Conservation (phyloP, 2,329 filamentous ascomycete species). For the Eutypa lata region DNA sequence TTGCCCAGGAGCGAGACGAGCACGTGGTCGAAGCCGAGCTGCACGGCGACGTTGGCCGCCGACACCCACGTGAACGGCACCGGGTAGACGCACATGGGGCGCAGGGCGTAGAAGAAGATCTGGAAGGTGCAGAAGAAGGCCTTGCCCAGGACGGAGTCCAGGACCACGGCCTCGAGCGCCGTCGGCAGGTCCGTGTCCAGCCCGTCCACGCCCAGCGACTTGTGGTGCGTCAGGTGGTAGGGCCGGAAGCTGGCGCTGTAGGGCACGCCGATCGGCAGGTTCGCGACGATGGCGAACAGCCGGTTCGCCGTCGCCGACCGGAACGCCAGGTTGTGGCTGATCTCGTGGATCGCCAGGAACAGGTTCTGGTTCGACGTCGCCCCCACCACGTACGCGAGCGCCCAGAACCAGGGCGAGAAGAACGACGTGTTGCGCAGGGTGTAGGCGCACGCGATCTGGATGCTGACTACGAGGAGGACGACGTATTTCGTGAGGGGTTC, state of each 20-base stretch:
- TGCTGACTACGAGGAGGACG: slow-evolving; percentile 75
- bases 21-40: slow-evolving; percentile 73
- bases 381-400: slow-evolving; percentile 84
- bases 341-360: slow-evolving; percentile 97
- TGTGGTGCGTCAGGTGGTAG: slow-evolving; percentile 98
- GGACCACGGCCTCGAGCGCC: slow-evolving; percentile 82
- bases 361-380: slow-evolving; percentile 98
- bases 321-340: slow-evolving; percentile 96
- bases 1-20: slow-evolving; percentile 60
- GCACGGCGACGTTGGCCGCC: slow-evolving; percentile 73
- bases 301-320: slow-evolving; percentile 76
- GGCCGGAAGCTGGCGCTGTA: slow-evolving; percentile 96
- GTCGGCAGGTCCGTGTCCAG: slow-evolving; percentile 96
- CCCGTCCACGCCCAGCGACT: slow-evolving; percentile 93
- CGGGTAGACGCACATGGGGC: slow-evolving; percentile 91
- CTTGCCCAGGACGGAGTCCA: slow-evolving; percentile 94
- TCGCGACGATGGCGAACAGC: slow-evolving; percentile 86
- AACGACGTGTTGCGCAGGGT: slow-evolving; percentile 74
- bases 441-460: slow-evolving; percentile 78
- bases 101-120: slow-evolving; percentile 96
- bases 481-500: slow-evolving; percentile 95
- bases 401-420: slow-evolving; percentile 80
- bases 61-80: slow-evolving; percentile 85
- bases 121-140: slow-evolving; percentile 99
- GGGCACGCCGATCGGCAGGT: slow-evolving; percentile 90